These are phyloP conservation scores for Aegilops tauschii DNA, from an alignment of 176 grass and related monocot species.

Conservation along the genomic window DNA sequence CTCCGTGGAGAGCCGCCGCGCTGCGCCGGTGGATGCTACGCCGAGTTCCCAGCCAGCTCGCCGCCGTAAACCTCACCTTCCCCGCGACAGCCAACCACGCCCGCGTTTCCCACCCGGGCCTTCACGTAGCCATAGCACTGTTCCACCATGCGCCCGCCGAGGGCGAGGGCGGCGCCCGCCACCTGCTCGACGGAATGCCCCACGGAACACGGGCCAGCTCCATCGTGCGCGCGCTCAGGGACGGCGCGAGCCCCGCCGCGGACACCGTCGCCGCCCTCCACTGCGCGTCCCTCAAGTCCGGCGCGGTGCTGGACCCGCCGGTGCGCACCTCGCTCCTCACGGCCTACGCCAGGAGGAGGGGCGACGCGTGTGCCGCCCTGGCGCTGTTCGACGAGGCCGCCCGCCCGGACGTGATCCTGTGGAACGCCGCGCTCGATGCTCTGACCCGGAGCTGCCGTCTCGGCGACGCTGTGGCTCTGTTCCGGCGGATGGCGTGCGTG, in stretches of 20 bases:
- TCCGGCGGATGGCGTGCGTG: conserved; percentile 42
- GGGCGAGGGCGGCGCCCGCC: neutral
- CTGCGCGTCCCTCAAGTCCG: conserved; percentile 54
- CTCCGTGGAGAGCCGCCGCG: too few species aligned
- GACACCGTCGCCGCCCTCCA: conserved; percentile 40
- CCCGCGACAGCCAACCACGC: neutral
- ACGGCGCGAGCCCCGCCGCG: neutral
- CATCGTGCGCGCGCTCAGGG: conserved; percentile 38
- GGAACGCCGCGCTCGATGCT: conserved; percentile 64
- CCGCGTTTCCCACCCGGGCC: neutral
- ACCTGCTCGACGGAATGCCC: conserved; percentile 46
- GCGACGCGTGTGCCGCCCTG: conserved; percentile 28
- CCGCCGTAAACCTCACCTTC: neutral
- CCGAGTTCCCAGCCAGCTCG: neutral
- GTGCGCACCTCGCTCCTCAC: conserved; percentile 63
- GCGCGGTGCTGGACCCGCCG: conserved; percentile 43
- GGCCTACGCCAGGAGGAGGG: conserved; percentile 49
- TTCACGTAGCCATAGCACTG: too few species aligned
- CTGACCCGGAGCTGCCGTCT: conserved; percentile 14
- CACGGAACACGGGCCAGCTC: neutral
- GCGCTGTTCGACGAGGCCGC: conserved; percentile 47
- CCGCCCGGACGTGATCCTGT: conserved; percentile 50
- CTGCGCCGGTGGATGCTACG: conserved; percentile 30
- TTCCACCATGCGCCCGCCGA: neutral
- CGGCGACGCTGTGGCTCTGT: conserved; percentile 21